Evolutionary conservation across 1,284 basidiomycete species (phyloP).

Genomic region (Exobasidium rhododendri): DNA sequence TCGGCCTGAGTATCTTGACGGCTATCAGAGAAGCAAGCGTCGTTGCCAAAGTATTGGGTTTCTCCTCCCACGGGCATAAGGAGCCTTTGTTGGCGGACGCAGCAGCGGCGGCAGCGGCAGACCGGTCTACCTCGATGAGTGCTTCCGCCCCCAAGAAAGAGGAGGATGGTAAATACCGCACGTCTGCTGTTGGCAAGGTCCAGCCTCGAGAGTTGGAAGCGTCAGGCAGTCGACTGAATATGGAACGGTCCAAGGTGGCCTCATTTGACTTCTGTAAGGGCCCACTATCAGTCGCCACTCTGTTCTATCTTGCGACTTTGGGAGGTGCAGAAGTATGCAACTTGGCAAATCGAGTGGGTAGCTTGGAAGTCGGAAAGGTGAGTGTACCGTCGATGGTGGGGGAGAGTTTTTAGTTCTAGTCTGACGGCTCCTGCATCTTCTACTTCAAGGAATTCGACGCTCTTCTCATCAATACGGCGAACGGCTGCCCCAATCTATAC

Average conservation of each 20-base stretch:
- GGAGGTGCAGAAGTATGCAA: constrained; percentile 84
- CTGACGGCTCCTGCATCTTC: background rate
- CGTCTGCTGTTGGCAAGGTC: background rate
- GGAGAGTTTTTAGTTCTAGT: background rate
- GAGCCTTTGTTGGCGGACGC: background rate
- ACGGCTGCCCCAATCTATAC: constrained; percentile 11
- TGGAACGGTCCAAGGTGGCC: background rate
- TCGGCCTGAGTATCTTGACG: constrained; percentile 76
- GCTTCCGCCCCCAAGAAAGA: constrained; percentile 20
- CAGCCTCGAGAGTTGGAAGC: constrained; percentile 10
- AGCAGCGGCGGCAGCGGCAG: too few species aligned
- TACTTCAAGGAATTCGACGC: constrained; percentile 74
- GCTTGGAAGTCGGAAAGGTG: constrained; percentile 69
- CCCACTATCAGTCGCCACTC: constrained; percentile 70
- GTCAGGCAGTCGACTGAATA: background rate
- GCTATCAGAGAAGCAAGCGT: constrained; percentile 77
- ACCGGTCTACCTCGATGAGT: background rate
- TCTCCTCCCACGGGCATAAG: constrained; percentile 29
- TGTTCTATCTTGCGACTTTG: constrained; percentile 84
- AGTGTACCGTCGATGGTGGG: too few species aligned
- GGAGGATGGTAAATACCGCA: constrained; percentile 11
- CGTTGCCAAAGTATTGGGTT: constrained; percentile 69
- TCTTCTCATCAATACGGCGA: constrained; percentile 64
- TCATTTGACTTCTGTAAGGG: constrained; percentile 61
- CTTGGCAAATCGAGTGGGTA: constrained; percentile 70